A percentile compares a stretch with the other conserved stretches of the same genome.
phyloP scores from a whole-genome alignment of 768 basidiomycete genomes.

The Gloeophyllum trabeum region DNA sequence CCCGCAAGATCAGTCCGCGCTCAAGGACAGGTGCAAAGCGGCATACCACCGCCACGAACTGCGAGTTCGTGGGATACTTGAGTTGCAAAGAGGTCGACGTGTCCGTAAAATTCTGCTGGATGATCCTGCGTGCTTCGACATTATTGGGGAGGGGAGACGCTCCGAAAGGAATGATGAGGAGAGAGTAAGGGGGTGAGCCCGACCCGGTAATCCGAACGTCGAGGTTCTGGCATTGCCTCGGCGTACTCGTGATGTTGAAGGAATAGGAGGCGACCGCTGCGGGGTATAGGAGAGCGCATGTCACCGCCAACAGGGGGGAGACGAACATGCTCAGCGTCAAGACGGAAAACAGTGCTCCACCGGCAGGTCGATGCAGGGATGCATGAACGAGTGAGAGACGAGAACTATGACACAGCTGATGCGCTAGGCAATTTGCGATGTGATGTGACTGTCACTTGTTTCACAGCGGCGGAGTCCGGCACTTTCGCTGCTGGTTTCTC shows the following conservation, averaged over 20 bases:
- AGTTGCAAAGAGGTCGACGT: conserved; percentile 40
- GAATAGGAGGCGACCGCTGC: neutral
- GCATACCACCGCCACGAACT: conserved; percentile 71
- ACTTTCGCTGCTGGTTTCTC: no score
- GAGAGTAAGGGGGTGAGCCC: neutral
- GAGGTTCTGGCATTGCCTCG: conserved; percentile 11
- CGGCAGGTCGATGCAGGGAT: no score
- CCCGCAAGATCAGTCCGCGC: neutral
- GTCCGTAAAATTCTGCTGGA: conserved; percentile 40
- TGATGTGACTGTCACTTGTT: no score
- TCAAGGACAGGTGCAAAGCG: conserved; percentile 3
- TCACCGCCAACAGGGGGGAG: neutral
- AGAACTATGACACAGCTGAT: no score
- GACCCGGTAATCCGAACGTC: conserved; percentile 23
- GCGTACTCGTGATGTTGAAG: neutral
- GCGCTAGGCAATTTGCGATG: no score
- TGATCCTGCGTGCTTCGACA: conserved; percentile 27
- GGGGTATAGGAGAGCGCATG: neutral
- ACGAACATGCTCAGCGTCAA: neutral
- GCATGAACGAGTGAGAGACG: no score
- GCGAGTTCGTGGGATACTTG: conserved; percentile 53
- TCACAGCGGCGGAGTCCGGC: no score
- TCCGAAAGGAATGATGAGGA: conserved; percentile 24
- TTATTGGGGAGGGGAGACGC: conserved; percentile 25
- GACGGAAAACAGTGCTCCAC: no score